Base-by-base conservation (phyloP, 441 rosid species). In the Bruguiera hainesii region DNA sequence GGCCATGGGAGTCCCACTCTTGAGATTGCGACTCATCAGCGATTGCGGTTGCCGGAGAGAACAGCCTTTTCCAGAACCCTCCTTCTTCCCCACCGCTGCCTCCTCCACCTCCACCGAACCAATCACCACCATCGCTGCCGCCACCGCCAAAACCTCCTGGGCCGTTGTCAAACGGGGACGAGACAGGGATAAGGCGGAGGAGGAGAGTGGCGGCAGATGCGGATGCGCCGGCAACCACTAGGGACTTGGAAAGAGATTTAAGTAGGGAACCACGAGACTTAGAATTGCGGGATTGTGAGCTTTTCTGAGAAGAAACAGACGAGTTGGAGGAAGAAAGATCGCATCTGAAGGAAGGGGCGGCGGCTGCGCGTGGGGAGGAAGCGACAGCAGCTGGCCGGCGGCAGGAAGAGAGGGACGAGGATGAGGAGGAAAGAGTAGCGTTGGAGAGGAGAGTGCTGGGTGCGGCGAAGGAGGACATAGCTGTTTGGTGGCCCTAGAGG, bases 1-100 rank as follows among this genome's bases (percentile, higher is more conserved):
- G 69, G 3, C 99, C 98, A 53, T 91, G 99, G 11, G 94, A 74
- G 73, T 95, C 97, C 93, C 92, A 95, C 25, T 91, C 99, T 48
- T 70, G 81, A 11, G 84, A 73, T 55, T 87, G 89, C 55, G 81
- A 67, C 56, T 95, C 99, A 50, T 88, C 98, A 2, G 97, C 98
- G 18, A 79, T 70, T 2, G 97, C 89, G 0, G 80, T 59, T 1
- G 78, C 76, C 0, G 80, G 81, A 7, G 82, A 72, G 53, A 94
- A 72, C 61, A 89, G 23, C 5, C 77, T 57, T 60, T 71, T 70
- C 96, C 95, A 87, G 61, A 87, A 83, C 35, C 80, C 80, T 56
- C 83, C 86, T 10, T 74, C 83, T 0, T 66, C 81, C 1, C 60
- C 78, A 1, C 73, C 64, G 2, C 69, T 72, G 1, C 74, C 69